phyloP scores from a whole-genome alignment of 2,329 filamentous ascomycete genomes.

The Xylaria sp. region DNA sequence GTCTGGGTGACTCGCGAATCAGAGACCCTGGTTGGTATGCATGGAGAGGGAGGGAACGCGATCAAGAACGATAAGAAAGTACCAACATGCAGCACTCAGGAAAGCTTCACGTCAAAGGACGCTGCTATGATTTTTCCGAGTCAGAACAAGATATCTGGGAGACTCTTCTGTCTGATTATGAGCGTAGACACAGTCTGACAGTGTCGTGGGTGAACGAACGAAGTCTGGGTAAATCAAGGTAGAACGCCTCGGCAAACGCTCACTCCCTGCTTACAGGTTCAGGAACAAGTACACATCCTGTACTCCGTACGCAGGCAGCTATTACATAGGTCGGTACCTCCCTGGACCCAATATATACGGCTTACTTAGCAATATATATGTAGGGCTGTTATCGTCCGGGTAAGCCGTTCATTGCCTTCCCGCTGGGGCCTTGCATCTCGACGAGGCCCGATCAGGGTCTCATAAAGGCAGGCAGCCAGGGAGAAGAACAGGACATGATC shows the following conservation, averaged over 20 bases:
- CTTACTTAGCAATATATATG: not conserved
- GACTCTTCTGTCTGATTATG: not conserved
- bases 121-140: not conserved
- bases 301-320: not conserved
- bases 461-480: constrained; percentile 11
- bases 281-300: not conserved
- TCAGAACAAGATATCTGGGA: not conserved
- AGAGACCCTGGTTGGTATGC: constrained; percentile 18
- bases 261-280: not conserved
- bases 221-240: not conserved
- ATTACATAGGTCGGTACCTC: not conserved
- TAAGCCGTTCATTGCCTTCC: not conserved
- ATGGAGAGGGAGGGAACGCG: not conserved
- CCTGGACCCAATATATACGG: not conserved
- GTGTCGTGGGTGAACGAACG: not conserved
- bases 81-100: not conserved
- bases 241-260: not conserved
- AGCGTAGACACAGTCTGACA: not conserved
- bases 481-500: constrained; percentile 12
- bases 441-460: not conserved
- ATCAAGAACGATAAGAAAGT: not conserved
- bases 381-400: not conserved
- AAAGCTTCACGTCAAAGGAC: not conserved
- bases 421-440: not conserved
- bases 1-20: constrained; percentile 1